A percentile compares a stretch with the other conserved stretches of the same genome.
Conservation (phyloP, 345 rosid genomes). For the Bruguiera gymnorhiza region DNA sequence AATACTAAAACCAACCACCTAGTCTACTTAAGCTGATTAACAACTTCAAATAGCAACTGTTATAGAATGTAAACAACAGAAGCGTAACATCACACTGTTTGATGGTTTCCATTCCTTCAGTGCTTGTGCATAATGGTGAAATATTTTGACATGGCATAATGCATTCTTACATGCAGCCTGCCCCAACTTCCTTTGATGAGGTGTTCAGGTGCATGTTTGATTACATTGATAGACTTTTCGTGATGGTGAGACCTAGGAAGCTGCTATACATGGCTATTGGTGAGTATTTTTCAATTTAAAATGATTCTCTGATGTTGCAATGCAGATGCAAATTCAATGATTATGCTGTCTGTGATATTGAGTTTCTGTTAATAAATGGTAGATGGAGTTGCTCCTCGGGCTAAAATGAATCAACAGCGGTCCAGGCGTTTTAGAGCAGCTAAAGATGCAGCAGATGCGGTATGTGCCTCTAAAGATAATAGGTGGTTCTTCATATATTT, state of each 20-base stretch:
- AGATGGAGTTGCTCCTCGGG: conserved; percentile 99
- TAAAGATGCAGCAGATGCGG: conserved; percentile 84
- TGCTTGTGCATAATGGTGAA: no score
- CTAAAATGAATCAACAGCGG: conserved; percentile 96
- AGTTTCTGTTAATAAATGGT: conserved; percentile 21
- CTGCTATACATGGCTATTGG: conserved; percentile 86
- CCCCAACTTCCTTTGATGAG: conserved; percentile 68
- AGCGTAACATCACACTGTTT: no score
- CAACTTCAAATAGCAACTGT: no score
- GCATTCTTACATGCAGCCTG: conserved; percentile 46
- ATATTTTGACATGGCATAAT: no score
- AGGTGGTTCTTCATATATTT: neutral
- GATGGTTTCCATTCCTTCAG: no score
- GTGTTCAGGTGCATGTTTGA: conserved; percentile 88
- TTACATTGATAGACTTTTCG: conserved; percentile 83
- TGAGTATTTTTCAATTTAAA: conserved; percentile 26
- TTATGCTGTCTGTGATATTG: conserved; percentile 11
- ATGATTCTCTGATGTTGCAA: neutral
- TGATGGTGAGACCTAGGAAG: conserved; percentile 92
- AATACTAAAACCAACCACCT: no score
- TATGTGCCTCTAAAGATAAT: conserved; percentile 31
- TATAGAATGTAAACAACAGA: no score
- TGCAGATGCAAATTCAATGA: neutral
- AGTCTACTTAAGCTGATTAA: no score
- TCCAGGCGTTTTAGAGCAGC: conserved; percentile 93